Evolutionary conservation across 2,329 filamentous ascomycete genomes (phyloP).

Genomic region (Colletotrichum caudatum): DNA sequence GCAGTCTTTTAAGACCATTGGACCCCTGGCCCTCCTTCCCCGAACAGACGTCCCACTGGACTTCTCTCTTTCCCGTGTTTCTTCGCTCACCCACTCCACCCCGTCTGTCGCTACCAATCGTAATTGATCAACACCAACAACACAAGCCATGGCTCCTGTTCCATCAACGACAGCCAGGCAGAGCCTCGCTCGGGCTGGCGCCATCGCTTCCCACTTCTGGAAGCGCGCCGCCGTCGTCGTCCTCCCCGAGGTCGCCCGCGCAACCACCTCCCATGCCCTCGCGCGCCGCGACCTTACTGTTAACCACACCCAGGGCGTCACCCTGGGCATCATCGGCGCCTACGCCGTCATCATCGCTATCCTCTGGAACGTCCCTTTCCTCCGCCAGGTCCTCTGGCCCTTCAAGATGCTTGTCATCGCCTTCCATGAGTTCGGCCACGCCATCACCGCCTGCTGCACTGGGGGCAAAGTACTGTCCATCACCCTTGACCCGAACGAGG

Average conservation of each 20-base stretch:
- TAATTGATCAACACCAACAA: neutral
- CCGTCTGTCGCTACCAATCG: conserved; percentile 23
- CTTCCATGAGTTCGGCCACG: conserved; percentile 85
- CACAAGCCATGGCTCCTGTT: conserved; percentile 32
- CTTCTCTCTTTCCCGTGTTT: conserved; percentile 7
- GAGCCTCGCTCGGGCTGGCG: conserved; percentile 29
- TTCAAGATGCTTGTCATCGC: conserved; percentile 91
- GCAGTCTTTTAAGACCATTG: neutral
- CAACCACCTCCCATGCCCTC: conserved; percentile 47
- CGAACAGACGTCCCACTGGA: neutral
- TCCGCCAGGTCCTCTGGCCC: conserved; percentile 81
- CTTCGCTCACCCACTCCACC: neutral
- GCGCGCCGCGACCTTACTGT: conserved; percentile 67
- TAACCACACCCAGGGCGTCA: conserved; percentile 77
- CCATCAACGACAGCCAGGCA: conserved; percentile 33
- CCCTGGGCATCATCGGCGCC: conserved; percentile 76
- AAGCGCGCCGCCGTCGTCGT: conserved; percentile 27
- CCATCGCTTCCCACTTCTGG: conserved; percentile 18
- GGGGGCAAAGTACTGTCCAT: conserved; percentile 81
- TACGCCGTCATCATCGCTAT: conserved; percentile 79
- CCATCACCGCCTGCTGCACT: conserved; percentile 77
- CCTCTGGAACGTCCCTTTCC: conserved; percentile 82
- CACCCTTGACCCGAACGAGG: conserved; percentile 77
- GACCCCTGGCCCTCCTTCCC: neutral
- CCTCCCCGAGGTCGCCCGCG: conserved; percentile 28